phyloP scores from a whole-genome alignment of 208 protist genomes.

The Crithidia expoeki region DNA sequence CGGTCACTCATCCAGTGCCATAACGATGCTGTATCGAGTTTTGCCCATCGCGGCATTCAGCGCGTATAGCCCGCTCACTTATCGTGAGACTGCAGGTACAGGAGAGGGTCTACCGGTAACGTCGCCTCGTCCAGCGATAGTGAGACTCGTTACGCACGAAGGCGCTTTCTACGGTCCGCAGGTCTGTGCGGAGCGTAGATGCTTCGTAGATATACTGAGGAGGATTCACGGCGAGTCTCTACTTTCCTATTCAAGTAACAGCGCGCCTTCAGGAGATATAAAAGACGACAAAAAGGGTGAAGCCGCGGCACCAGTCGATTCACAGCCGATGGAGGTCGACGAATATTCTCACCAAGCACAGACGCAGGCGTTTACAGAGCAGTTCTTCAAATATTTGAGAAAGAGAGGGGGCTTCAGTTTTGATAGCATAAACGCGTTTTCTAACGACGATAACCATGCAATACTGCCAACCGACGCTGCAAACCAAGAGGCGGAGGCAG shows the following conservation, averaged over 20 bases:
- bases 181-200: not conserved
- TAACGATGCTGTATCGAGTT: constrained; percentile 22
- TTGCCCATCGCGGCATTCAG: constrained; percentile 10
- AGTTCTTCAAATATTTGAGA: too few species aligned
- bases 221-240: not conserved
- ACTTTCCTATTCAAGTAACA: too few species aligned
- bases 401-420: too few species aligned
- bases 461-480: not conserved
- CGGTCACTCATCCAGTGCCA: constrained; percentile 18
- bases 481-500: not conserved
- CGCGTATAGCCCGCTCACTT: not conserved
- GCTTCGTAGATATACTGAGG: constrained; percentile 14
- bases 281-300: not conserved
- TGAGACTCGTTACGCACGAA: constrained; percentile 35
- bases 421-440: too few species aligned
- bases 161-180: constrained; percentile 9
- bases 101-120: not conserved
- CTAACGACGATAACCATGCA: too few species aligned
- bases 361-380: constrained; percentile 8
- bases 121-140: constrained; percentile 9
- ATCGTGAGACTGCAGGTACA: not conserved
- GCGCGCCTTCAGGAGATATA: too few species aligned
- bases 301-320: not conserved
- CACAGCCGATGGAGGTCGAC: not conserved
- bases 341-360: not conserved